phyloP scores from a whole-genome alignment of 495 filamentous ascomycete species.

The Hypoxylon fragiforme region DNA sequence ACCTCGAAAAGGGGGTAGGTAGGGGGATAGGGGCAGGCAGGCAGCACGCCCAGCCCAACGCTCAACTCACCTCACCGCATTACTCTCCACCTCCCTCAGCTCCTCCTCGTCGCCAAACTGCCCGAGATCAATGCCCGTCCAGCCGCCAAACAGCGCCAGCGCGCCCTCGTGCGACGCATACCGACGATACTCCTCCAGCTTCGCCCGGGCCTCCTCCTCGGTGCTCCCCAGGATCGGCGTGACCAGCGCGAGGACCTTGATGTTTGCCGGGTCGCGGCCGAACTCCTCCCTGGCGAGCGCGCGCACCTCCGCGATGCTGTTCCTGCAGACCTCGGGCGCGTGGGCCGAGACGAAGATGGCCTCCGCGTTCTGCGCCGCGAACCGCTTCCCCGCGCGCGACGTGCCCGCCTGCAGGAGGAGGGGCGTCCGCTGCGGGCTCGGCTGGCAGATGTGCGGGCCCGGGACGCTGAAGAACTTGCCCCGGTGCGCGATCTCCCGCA shows the following conservation, averaged over 20 bases:
- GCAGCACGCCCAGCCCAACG: slow-evolving; percentile 35
- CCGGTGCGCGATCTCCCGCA: slow-evolving; percentile 66
- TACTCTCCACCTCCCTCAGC: slow-evolving; percentile 63
- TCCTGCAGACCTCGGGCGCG: slow-evolving; percentile 46
- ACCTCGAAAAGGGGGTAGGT: too few relatives aligned
- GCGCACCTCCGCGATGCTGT: slow-evolving; percentile 56
- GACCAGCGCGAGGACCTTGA: slow-evolving; percentile 57
- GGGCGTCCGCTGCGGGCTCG: slow-evolving; percentile 67
- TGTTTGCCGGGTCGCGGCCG: slow-evolving; percentile 52
- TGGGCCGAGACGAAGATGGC: slow-evolving; percentile 59
- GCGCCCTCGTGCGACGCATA: slow-evolving; percentile 63
- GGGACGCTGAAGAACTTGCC: slow-evolving; percentile 69
- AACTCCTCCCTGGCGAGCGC: slow-evolving; percentile 44
- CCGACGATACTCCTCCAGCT: slow-evolving; percentile 51
- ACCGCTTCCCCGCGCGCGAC: slow-evolving; percentile 63
- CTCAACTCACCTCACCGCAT: slow-evolving; percentile 56
- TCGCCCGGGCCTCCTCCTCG: slow-evolving; percentile 56
- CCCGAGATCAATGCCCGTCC: slow-evolving; percentile 61
- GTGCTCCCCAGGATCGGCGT: slow-evolving; percentile 56
- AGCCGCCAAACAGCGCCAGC: slow-evolving; percentile 63
- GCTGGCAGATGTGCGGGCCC: slow-evolving; percentile 66
- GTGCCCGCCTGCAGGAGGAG: slow-evolving; percentile 68
- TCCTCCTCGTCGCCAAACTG: slow-evolving; percentile 60
- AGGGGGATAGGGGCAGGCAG: background rate
- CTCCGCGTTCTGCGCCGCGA: slow-evolving; percentile 66